Evolutionary conservation across 1,284 basidiomycete species (phyloP), one percentile per base, ranked within the genome.

Genomic region (Xerocomus amazonicus): DNA sequence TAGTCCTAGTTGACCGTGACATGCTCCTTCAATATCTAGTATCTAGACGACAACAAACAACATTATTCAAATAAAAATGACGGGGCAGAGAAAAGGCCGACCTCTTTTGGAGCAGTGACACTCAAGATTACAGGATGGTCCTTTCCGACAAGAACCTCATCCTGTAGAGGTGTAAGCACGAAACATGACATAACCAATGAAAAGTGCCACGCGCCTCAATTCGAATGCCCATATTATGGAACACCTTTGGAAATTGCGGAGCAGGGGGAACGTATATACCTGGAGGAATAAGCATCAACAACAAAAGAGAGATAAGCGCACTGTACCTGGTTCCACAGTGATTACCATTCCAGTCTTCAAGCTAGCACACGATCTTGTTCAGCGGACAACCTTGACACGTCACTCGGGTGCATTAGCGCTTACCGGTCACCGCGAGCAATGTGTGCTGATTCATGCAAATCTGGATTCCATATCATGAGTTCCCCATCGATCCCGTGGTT

Each of bases 151-250:
- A 94, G 74, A 0, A 97, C 84, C 59, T 94, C 92, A 59, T 97
- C 94, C 84, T 91, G 53, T 35, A 34, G 3, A 40, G 38, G 40
- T 41, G 41, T 58, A 29, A 57, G 38, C 19, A 60, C 31, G 34
- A 44, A 50, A 39, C 38, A 51, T 37, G 40, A 9, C 32, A n/a
- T 10, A 17, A 10, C 5, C 48, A 31, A 36, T 48, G 10, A 26
- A 26, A 45, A 47, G 35, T 35, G 19, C 38, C 28, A 61, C 70
- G 38, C 53, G 84, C 88, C 76, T 97, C 93, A 61, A 97, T 92
- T 41, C 94, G 81, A 53, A 97, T 84, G 5, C 90, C 92, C 26
- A 95, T 79, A 54, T 92, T 88, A 59, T 94, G 92, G 70, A 92
- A 97, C 49, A 81, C 80, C 56, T 80, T 85, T 0, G 94, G 94